A percentile compares a stretch with the other conserved stretches of the same genome.
Conservation (phyloP, 2,329 filamentous ascomycete genomes). For the Fusarium begoniae region DNA sequence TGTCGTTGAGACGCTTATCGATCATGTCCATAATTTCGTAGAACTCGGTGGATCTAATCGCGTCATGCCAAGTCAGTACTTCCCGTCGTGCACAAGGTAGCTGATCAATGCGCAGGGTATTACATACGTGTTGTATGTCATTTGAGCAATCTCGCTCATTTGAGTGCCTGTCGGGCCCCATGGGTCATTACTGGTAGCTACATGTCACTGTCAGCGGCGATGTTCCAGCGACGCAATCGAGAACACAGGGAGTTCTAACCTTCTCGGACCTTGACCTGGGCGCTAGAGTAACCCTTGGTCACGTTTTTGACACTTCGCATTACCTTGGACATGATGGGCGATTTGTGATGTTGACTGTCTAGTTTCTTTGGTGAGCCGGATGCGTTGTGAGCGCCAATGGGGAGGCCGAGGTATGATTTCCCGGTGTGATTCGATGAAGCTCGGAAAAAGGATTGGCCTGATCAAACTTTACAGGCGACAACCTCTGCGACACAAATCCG, state of each 20-base stretch:
- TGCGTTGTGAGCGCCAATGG: conserved; percentile 35
- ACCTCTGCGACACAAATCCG: conserved; percentile 19
- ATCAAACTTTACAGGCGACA: conserved; percentile 10
- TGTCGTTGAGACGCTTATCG: conserved; percentile 97
- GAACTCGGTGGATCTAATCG: conserved; percentile 86
- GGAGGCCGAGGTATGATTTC: conserved; percentile 30
- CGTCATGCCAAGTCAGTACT: conserved; percentile 31
- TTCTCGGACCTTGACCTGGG: conserved; percentile 98
- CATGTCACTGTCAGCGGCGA: conserved; percentile 34
- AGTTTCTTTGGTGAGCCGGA: conserved; percentile 4
- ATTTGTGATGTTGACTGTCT: conserved; percentile 18
- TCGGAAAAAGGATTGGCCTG: neutral
- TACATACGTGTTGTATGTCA: conserved; percentile 95
- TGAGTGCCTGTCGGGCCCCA: conserved; percentile 98
- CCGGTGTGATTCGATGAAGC: conserved; percentile 8
- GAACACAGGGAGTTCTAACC: conserved; percentile 62
- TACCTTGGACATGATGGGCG: conserved; percentile 86
- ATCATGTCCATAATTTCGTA: conserved; percentile 99
- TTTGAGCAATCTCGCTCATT: conserved; percentile 97
- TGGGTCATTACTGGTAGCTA: conserved; percentile 97
- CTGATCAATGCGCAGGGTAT: neutral
- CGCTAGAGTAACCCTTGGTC: conserved; percentile 96
- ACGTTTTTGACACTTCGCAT: conserved; percentile 99
- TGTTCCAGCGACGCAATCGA: neutral
- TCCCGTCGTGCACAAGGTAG: neutral